These are phyloP conservation scores for Apophysomyces ossiformis DNA, from an alignment of 371 early-diverging fungal species.

Conservation along the genomic window DNA sequence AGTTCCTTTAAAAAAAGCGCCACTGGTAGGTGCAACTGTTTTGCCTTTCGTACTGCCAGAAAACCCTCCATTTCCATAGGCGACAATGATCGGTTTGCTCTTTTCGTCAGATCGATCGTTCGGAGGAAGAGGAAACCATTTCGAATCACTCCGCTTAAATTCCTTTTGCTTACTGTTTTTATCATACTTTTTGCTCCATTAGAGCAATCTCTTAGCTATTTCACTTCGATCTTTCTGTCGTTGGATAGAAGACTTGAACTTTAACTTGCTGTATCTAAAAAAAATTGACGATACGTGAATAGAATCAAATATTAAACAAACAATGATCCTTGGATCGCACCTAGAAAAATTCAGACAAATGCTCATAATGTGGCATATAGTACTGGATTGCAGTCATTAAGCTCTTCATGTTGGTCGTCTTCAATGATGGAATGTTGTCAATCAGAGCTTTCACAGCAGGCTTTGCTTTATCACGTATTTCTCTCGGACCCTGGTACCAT, in stretches of 20 bases:
- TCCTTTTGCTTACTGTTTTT: not conserved
- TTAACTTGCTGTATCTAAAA: not conserved
- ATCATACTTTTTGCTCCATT: not conserved
- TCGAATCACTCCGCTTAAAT: not conserved
- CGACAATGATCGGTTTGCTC: not conserved
- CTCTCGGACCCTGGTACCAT: not conserved
- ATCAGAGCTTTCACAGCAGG: not conserved
- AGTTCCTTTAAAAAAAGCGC: not conserved
- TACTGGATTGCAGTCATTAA: not conserved
- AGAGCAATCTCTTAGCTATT: not conserved
- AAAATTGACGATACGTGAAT: not conserved
- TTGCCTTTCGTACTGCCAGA: not conserved
- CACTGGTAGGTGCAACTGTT: not conserved
- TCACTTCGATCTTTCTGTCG: not conserved
- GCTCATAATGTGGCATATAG: not conserved
- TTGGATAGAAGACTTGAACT: conserved; percentile 3
- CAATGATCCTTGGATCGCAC: not conserved
- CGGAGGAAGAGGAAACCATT: not conserved
- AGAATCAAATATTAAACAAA: not conserved
- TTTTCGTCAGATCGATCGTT: not conserved
- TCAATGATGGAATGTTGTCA: not conserved
- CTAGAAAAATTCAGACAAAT: not conserved
- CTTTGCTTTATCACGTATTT: not conserved
- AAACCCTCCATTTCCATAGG: not conserved
- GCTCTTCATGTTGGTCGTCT: not conserved